These are phyloP conservation scores for Calcarisporium arbuscula DNA, from an alignment of 2,329 filamentous ascomycete genomes.

Conservation along the genomic window DNA sequence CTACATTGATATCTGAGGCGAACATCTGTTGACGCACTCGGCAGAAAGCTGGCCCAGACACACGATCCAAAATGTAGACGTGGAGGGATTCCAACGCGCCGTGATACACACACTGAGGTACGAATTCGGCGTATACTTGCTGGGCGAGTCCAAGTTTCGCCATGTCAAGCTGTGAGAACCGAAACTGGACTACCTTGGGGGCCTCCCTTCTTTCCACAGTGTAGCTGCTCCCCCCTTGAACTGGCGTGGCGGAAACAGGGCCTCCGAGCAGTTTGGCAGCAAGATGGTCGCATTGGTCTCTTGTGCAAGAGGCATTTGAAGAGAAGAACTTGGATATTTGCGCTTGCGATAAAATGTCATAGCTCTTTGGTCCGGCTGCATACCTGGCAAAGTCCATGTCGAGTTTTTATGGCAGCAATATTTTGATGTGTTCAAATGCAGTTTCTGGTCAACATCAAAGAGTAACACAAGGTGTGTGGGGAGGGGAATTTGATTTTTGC, in stretches of 20 bases:
- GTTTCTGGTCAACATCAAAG: too few species aligned
- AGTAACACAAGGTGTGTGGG: too few species aligned
- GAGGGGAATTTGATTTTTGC: too few species aligned
- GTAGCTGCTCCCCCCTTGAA: conserved; percentile 15
- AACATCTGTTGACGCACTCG: conserved; percentile 8
- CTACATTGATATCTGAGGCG: conserved; percentile 1
- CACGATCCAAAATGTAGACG: conserved; percentile 11
- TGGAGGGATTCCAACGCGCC: conserved; percentile 7
- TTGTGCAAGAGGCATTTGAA: conserved; percentile 2
- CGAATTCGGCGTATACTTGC: conserved; percentile 9
- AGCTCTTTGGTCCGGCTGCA: conserved; percentile 5
- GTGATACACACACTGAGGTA: conserved; percentile 7
- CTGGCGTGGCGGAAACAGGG: conserved; percentile 10
- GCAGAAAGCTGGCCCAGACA: conserved; percentile 11
- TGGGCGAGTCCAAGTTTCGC: conserved; percentile 8
- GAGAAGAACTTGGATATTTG: conserved; percentile 11
- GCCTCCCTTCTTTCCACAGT: conserved; percentile 13
- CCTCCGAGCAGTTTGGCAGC: conserved; percentile 6
- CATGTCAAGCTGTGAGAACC: conserved; percentile 8
- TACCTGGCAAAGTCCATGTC: conserved; percentile 8
- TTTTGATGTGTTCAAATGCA: too few species aligned
- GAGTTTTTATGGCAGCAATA: too few species aligned
- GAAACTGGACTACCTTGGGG: conserved; percentile 16
- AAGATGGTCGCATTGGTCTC: conserved; percentile 9
- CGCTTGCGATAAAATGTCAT: conserved; percentile 6